Base-by-base conservation (phyloP, 805 yeast species). In the Hanseniaspora jakobsenii region DNA sequence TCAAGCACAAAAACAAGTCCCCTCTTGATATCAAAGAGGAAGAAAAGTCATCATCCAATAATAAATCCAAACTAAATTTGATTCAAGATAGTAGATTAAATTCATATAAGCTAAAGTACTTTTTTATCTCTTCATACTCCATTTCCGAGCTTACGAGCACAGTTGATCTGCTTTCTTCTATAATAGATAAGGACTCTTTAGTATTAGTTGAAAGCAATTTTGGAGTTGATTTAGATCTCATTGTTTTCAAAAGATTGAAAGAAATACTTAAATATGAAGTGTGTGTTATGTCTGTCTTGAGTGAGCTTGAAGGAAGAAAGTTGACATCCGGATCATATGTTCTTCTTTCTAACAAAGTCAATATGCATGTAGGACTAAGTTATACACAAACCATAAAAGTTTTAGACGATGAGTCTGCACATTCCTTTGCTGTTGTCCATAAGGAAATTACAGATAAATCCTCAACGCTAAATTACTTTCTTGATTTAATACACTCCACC, bases 291-390 rank as follows among this genome's bases (percentile, higher is more conserved):
- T 52, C 58, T 38, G 53, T 57, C 9, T 29, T 57, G 24, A 53
- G 61, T 2, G 61, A 58, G 34, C 51, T 54, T 1, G 64, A 60
- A 38, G 55, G 58, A 31, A 52, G 63, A 29, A 57, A 56, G 41
- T 41, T 60, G 26, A 57, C 62, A 6, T 47, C 55, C 2, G 62
- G 62, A 2, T 59, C 63, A 2, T 60, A 55, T 48, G 55, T 56
- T 6, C 47, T 60, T 44, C 54, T 58, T 2, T 57, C 53, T 37
- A 59, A 58, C 32, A 48, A 51, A 22, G 49, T 51, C 30, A 50
- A 56, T 30, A 50, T 57, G 6, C 49, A 51, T 28, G 48, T 58
- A 30, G 64, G 64, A 1, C 16, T 52, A 3, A 51, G 58, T 10
- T 58, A 57, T 38, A 44, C 50, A 16, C 31, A 48, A 4, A 36